Percentiles rank a stretch among this genome's conserved stretches.
Conservation (phyloP, 2,329 filamentous ascomycete genomes). For the Fusarium lyarnte region DNA sequence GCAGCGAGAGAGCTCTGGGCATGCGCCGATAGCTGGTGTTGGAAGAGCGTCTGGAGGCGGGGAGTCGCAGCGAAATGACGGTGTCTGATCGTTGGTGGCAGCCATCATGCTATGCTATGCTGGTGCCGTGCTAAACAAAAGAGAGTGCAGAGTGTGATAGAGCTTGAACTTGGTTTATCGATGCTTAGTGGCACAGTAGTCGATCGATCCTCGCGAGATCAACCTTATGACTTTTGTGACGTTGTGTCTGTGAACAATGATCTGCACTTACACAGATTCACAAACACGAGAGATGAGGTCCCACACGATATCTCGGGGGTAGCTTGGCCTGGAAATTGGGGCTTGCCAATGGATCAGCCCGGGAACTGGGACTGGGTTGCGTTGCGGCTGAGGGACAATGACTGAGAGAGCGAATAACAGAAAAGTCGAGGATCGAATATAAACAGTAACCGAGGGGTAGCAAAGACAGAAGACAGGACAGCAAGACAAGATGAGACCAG, state of each 20-base stretch:
- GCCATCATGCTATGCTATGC: conserved; percentile 44
- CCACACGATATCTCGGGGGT: conserved; percentile 26
- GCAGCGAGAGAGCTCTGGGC: conserved; percentile 68
- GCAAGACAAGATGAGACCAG: neutral
- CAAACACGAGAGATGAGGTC: conserved; percentile 30
- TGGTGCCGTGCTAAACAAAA: neutral
- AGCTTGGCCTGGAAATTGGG: conserved; percentile 19
- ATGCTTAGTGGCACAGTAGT: conserved; percentile 3
- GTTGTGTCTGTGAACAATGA: conserved; percentile 26
- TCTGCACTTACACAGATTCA: conserved; percentile 39
- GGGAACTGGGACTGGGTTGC: neutral
- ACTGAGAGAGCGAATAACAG: neutral
- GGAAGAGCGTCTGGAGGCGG: conserved; percentile 73
- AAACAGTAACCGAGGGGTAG: conserved; percentile 12
- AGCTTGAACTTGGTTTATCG: conserved; percentile 10
- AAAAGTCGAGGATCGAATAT: conserved; percentile 1
- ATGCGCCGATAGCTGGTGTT: conserved; percentile 68
- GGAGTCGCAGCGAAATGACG: conserved; percentile 61
- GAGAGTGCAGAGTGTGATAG: neutral
- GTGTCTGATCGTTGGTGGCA: conserved; percentile 46
- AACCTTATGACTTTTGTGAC: conserved; percentile 24
- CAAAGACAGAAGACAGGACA: conserved; percentile 12
- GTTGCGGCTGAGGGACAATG: neutral
- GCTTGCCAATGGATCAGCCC: neutral
- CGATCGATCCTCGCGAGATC: conserved; percentile 13